phyloP scores from a whole-genome alignment of 1,139 yeast genomes.

The Fermentozyma sake region DNA sequence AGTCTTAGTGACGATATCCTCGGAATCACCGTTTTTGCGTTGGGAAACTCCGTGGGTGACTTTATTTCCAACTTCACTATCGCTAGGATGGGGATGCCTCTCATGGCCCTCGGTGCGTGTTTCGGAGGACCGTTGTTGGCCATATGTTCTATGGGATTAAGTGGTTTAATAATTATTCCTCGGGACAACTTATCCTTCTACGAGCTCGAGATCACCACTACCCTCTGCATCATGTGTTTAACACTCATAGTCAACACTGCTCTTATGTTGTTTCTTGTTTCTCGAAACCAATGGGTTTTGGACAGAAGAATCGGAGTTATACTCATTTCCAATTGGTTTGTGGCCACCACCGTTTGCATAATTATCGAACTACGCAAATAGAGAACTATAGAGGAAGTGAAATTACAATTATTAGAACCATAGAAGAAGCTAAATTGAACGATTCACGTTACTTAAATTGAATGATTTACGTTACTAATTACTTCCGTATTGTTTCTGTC shows the following conservation, averaged over 20 bases:
- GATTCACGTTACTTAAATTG: too few species aligned
- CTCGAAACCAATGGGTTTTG: conserved; percentile 63
- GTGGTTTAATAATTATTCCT: conserved; percentile 52
- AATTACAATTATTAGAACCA: too few species aligned
- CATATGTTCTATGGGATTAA: conserved; percentile 45
- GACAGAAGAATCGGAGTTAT: conserved; percentile 40
- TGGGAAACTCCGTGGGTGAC: conserved; percentile 92
- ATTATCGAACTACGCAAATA: conserved; percentile 9
- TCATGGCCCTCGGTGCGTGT: conserved; percentile 93
- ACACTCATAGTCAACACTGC: conserved; percentile 43
- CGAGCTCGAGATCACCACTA: conserved; percentile 12
- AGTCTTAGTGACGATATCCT: conserved; percentile 69
- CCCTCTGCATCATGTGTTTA: conserved; percentile 15
- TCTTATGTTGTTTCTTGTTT: conserved; percentile 51
- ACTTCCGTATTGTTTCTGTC: too few species aligned
- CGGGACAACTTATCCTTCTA: conserved; percentile 6
- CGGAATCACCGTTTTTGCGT: conserved; percentile 84
- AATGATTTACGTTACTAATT: too few species aligned
- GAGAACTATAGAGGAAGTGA: not conserved
- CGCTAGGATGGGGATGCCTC: conserved; percentile 81
- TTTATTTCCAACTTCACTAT: conserved; percentile 80
- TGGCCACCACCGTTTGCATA: conserved; percentile 42
- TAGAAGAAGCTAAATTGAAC: too few species aligned
- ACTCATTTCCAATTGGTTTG: conserved; percentile 53
- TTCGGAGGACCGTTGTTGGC: conserved; percentile 83